A percentile compares a stretch with the other conserved stretches of the same genome.
These are phyloP conservation scores for Melampsora larici-populina DNA, from an alignment of 1,284 basidiomycete species.

Conservation along the genomic window DNA sequence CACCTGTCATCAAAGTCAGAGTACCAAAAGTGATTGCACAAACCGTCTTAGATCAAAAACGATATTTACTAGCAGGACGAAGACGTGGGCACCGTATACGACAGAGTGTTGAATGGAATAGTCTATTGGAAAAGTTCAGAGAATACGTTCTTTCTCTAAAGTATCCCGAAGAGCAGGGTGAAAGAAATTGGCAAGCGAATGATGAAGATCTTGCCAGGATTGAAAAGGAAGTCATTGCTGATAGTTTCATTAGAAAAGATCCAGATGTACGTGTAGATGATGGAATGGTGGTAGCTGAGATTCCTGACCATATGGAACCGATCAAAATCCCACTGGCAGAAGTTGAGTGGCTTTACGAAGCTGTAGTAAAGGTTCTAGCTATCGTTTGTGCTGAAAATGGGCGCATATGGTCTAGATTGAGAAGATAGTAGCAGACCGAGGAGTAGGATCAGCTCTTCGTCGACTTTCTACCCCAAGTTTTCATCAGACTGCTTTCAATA, in stretches of 20 bases:
- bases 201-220: background rate
- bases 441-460: background rate
- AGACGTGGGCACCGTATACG: constrained; percentile 52
- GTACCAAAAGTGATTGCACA: constrained; percentile 50
- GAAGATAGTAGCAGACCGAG: constrained; percentile 12
- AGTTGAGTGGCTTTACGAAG: constrained; percentile 29
- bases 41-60: constrained; percentile 53
- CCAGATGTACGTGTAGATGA: constrained; percentile 45
- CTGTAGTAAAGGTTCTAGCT: no score
- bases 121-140: constrained; percentile 48
- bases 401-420: constrained; percentile 19
- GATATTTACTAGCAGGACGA: constrained; percentile 55
- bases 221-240: constrained; percentile 46
- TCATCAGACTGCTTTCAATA: background rate
- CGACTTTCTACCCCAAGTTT: background rate
- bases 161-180: constrained; percentile 43
- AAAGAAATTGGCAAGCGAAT: background rate
- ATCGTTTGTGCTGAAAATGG: no score
- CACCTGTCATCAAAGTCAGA: constrained; percentile 23
- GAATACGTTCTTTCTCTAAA: constrained; percentile 45
- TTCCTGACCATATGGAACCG: constrained; percentile 46
- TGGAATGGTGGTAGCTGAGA: constrained; percentile 45
- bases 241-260: constrained; percentile 46
- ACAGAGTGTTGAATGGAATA: constrained; percentile 47
- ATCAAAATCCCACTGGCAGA: constrained; percentile 43